Base-by-base conservation (phyloP, 495 filamentous ascomycete genomes). In the Aspergillus carlsbadensis region DNA sequence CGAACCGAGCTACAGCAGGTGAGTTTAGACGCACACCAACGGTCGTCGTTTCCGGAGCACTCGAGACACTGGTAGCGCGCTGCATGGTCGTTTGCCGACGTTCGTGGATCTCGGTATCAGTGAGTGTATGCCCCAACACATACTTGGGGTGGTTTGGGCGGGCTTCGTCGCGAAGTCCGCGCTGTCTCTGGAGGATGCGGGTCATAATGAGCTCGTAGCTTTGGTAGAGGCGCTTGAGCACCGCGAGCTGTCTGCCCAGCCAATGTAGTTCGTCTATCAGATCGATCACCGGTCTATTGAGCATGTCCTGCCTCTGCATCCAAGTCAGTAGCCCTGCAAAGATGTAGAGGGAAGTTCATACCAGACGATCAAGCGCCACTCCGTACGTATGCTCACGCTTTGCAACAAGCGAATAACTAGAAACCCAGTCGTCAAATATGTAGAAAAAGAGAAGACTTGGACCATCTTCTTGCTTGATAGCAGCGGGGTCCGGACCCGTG, bases 391-490 rank as follows among this genome's bases (percentile, higher is more conserved):
- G 80, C 53, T 87, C 81, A 33, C 79, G 72, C 36, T 79, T 76
- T 13, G 82, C 76, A 36, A 91, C 80, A 17, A 90, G 74, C 20
- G 76, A 73, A 63, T 87, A 89, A 56, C 80, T 86, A 6, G 84
- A 84, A 40, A 84, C 78, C 88, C 88, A 95, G 67, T 94, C 90
- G 61, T 96, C 91, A 60, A 94, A 95, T 6, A 96, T 78, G 64
- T 92, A 94, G 66, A 90, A 93, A 62, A 93, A 90, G 11, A 96
- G 76, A 26, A 92, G 70, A 56, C 89, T 90, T 0, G 91, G 78
- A 3, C 83, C 81, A 60, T 91, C 87, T n/a, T 78, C 70, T 26
- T 73, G 77, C 46, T 75, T 76, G 45, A 79, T 78, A 36, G 63
- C 70, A 20, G 70, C 66, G 34, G 67, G 64, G 18, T 71, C 68